These are phyloP conservation scores for Ogataea populi-albae DNA, from an alignment of 805 yeast genomes.

Conservation along the genomic window DNA sequence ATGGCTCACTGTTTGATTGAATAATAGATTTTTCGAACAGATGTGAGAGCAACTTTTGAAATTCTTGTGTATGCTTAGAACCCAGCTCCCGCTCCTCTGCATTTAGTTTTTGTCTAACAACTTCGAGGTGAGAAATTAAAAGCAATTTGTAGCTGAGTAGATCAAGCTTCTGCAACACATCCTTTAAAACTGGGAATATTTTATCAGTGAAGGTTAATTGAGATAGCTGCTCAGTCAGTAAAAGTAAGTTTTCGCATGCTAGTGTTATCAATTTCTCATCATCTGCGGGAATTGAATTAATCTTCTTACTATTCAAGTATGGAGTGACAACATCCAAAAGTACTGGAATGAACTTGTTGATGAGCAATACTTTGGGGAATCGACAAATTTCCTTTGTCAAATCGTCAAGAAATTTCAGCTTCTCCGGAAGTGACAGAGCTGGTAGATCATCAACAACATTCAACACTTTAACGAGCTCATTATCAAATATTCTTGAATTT, in stretches of 20 bases:
- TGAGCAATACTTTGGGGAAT: constrained; percentile 57
- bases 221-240: constrained; percentile 65
- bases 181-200: constrained; percentile 47
- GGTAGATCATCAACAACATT: constrained; percentile 80
- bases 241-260: constrained; percentile 54
- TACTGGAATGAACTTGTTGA: constrained; percentile 72
- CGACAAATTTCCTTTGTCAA: constrained; percentile 50
- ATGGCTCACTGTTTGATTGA: constrained; percentile 13
- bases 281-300: constrained; percentile 11
- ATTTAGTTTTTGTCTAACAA: constrained; percentile 28
- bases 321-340: constrained; percentile 50
- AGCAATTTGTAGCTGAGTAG: constrained; percentile 31
- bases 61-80: constrained; percentile 24
- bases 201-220: constrained; percentile 75
- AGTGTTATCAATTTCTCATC: constrained; percentile 41
- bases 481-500: constrained; percentile 74
- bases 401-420: constrained; percentile 64
- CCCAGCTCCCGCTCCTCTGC: constrained; percentile 24
- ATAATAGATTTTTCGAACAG: constrained; percentile 33
- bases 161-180: constrained; percentile 22
- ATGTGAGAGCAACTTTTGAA: constrained; percentile 29
- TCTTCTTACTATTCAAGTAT: constrained; percentile 27
- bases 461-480: constrained; percentile 76
- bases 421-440: constrained; percentile 67
- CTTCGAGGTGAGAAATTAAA: constrained; percentile 28